Conservation (phyloP, 768 basidiomycete species). For the Boletus rubescentipes region DNA sequence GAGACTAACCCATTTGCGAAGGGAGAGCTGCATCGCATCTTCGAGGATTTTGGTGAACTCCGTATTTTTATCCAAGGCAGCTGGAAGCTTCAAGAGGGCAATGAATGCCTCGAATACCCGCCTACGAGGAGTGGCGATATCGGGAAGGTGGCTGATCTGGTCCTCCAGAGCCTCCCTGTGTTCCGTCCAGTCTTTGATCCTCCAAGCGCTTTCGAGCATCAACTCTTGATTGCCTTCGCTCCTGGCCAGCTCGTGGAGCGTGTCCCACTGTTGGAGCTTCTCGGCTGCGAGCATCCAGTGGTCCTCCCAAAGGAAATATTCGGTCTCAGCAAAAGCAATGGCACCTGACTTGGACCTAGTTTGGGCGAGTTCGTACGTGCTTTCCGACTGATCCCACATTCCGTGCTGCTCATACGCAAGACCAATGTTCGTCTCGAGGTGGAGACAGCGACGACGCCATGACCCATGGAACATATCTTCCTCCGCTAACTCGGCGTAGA, state of each 20-base stretch:
- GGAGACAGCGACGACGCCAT: constrained; percentile 89
- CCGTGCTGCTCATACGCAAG: constrained; percentile 94
- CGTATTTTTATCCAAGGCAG: constrained; percentile 74
- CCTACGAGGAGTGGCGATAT: constrained; percentile 90
- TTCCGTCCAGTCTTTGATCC: constrained; percentile 88
- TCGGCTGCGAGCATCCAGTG: constrained; percentile 97
- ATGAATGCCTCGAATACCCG: constrained; percentile 97
- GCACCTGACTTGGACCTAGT: constrained; percentile 75
- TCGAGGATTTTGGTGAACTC: constrained; percentile 90
- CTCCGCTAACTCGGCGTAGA: constrained; percentile 94
- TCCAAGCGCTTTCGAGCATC: constrained; percentile 93
- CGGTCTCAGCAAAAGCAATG: constrained; percentile 89
- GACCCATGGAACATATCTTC: constrained; percentile 97
- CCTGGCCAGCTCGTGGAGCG: constrained; percentile 85
- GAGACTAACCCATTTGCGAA: constrained; percentile 93
- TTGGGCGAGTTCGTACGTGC: constrained; percentile 88
- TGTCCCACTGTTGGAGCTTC: constrained; percentile 98
- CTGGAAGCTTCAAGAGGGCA: constrained; percentile 82
- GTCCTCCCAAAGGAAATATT: constrained; percentile 99
- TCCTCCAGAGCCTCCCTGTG: constrained; percentile 76
- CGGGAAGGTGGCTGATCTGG: constrained; percentile 75
- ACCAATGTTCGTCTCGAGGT: constrained; percentile 84
- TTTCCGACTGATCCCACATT: constrained; percentile 92
- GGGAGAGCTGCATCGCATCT: constrained; percentile 93
- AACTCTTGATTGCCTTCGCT: constrained; percentile 90